Evolutionary conservation across 306 rosid species (phyloP).

Genomic region (Delonix regia): DNA sequence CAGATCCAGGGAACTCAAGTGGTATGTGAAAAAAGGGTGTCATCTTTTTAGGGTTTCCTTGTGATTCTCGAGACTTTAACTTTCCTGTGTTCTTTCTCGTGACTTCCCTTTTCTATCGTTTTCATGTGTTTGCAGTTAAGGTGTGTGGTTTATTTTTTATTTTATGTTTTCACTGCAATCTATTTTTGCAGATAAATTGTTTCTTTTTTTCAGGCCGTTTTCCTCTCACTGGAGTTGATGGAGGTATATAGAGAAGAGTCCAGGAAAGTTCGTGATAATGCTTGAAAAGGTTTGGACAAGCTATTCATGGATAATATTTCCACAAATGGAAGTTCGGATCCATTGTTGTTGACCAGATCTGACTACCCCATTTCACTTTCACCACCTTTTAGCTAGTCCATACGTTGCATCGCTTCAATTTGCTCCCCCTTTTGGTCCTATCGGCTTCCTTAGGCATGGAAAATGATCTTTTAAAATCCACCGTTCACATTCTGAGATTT

Average conservation of each 20-base stretch:
- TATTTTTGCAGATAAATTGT: constrained; percentile 44
- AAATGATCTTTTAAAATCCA: constrained; percentile 50
- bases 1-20: constrained; percentile 84
- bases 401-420: constrained; percentile 52
- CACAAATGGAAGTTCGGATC: constrained; percentile 57
- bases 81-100: constrained; percentile 74
- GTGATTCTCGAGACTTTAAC: constrained; percentile 75
- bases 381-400: constrained; percentile 52
- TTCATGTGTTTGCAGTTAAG: constrained; percentile 74
- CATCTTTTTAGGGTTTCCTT: constrained; percentile 68
- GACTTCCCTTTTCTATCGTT: constrained; percentile 53
- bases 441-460: constrained; percentile 61
- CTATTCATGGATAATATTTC: constrained; percentile 46
- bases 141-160: constrained; percentile 48
- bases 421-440: constrained; percentile 39
- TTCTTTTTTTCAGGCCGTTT: constrained; percentile 53
- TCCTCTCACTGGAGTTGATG: constrained; percentile 54
- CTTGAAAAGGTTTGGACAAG: constrained; percentile 40
- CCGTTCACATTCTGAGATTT: constrained; percentile 54
- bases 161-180: constrained; percentile 32
- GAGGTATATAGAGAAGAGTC: constrained; percentile 52
- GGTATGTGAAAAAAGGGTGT: constrained; percentile 49
- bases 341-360: constrained; percentile 90
- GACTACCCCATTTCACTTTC: constrained; percentile 56
- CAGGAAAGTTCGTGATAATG: constrained; percentile 53